phyloP scores from a whole-genome alignment of 108 stramenopile species.

The Epithemia pelagica region DNA sequence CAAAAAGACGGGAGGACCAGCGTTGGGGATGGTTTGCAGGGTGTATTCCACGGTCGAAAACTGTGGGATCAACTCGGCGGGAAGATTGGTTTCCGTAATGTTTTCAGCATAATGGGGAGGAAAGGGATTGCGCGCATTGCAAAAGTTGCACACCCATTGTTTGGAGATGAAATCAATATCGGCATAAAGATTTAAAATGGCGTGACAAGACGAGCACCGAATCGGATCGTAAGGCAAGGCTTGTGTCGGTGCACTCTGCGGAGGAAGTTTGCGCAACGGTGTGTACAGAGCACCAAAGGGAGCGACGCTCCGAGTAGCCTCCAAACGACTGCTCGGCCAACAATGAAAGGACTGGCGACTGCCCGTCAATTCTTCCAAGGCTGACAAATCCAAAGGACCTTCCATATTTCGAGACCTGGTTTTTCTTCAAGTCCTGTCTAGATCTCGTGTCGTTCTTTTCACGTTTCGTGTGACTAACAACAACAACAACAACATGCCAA shows the following conservation, averaged over 20 bases:
- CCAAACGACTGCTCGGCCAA: conserved; percentile 92
- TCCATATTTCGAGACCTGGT: no score
- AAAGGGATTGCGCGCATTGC: conserved; percentile 96
- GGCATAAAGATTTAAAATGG: conserved; percentile 96
- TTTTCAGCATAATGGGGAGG: conserved; percentile 99
- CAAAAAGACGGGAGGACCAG: conserved; percentile 93
- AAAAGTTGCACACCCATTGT: conserved; percentile 98
- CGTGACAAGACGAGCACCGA: conserved; percentile 93
- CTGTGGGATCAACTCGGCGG: conserved; percentile 98
- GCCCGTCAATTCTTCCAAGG: conserved; percentile 79
- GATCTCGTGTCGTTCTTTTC: no score
- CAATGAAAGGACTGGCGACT: conserved; percentile 93
- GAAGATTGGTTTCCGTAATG: conserved; percentile 95
- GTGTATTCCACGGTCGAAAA: conserved; percentile 98
- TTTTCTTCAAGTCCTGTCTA: no score
- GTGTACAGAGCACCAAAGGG: conserved; percentile 97
- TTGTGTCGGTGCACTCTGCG: conserved; percentile 62
- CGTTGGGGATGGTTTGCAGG: conserved; percentile 73
- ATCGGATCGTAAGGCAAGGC: conserved; percentile 96
- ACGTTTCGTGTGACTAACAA: no score
- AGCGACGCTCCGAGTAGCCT: conserved; percentile 95
- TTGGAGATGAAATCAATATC: conserved; percentile 96
- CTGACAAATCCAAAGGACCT: conserved; percentile 80
- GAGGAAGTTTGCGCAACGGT: conserved; percentile 90
- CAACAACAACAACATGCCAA: no score